A percentile compares a stretch with the other conserved stretches of the same genome.
Conservation (phyloP, 805 yeast genomes). For the Sungouiozyma ichnusensis region DNA sequence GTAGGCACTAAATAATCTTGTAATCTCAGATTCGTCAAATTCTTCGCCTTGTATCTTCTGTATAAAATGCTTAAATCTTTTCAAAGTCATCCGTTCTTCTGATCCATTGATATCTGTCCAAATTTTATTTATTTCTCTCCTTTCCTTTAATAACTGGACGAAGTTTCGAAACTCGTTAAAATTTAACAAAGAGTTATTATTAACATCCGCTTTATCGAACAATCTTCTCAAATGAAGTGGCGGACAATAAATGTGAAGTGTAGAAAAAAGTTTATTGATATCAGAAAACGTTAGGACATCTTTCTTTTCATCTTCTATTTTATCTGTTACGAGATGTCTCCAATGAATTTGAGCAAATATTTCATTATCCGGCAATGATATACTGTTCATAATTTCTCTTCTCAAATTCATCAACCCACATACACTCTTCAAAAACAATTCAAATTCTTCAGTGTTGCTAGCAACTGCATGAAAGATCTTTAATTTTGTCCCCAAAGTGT, state of each 20-base stretch:
- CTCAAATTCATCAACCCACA: slow-evolving; percentile 46
- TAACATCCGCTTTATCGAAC: slow-evolving; percentile 46
- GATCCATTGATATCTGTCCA: slow-evolving; percentile 32
- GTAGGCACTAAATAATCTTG: slow-evolving; percentile 32
- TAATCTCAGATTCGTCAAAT: slow-evolving; percentile 20
- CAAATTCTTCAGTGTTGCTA: slow-evolving; percentile 37
- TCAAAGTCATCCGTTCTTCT: slow-evolving; percentile 17
- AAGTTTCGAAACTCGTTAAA: slow-evolving; percentile 69
- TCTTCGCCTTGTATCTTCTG: slow-evolving; percentile 38
- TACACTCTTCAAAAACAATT: slow-evolving; percentile 45
- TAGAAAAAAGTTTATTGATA: slow-evolving; percentile 50
- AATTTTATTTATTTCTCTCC: slow-evolving; percentile 50
- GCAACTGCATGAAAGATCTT: slow-evolving; percentile 78
- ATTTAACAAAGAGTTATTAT: slow-evolving; percentile 41
- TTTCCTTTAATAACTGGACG: slow-evolving; percentile 52
- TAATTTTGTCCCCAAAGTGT: slow-evolving; percentile 51
- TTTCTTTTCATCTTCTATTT: slow-evolving; percentile 26
- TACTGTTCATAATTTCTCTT: slow-evolving; percentile 49
- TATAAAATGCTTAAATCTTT: slow-evolving; percentile 37
- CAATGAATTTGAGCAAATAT: slow-evolving; percentile 57
- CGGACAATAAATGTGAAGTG: slow-evolving; percentile 66
- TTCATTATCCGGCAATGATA: slow-evolving; percentile 49
- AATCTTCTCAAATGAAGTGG: slow-evolving; percentile 31
- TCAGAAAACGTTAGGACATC: slow-evolving; percentile 50
- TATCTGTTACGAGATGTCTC: slow-evolving; percentile 36